Evolutionary conservation across 2,329 filamentous ascomycete species (phyloP).

Genomic region (Fusarium mangiferae): DNA sequence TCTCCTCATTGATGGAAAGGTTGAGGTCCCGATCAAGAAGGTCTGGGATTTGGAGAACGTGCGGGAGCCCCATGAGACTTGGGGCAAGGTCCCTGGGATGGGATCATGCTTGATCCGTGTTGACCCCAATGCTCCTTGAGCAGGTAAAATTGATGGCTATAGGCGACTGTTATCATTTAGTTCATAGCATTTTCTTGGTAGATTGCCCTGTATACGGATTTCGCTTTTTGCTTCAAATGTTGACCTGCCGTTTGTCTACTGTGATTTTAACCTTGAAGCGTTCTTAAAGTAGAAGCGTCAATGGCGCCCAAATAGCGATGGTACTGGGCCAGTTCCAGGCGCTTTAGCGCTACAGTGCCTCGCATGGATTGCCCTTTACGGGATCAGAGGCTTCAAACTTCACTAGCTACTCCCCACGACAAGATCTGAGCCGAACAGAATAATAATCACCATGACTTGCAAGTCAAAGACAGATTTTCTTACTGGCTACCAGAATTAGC

Average conservation of each 20-base stretch:
- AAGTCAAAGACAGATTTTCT: not conserved
- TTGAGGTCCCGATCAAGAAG: constrained; percentile 52
- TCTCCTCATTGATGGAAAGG: constrained; percentile 46
- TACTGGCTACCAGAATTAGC: not conserved
- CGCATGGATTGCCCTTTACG: not conserved
- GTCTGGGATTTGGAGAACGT: constrained; percentile 55
- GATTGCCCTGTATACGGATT: not conserved
- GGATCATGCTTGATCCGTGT: constrained; percentile 51
- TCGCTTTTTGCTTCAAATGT: not conserved
- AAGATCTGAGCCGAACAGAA: not conserved
- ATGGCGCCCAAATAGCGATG: no score
- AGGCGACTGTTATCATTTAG: not conserved
- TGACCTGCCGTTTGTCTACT: not conserved
- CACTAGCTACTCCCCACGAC: not conserved
- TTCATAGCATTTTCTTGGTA: not conserved
- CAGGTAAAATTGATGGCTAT: not conserved
- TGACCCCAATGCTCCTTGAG: constrained; percentile 11
- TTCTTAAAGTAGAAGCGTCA: not conserved
- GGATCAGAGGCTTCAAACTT: not conserved
- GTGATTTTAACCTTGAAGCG: not conserved
- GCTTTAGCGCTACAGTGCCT: not conserved
- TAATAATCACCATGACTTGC: not conserved
- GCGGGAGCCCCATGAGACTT: constrained; percentile 50
- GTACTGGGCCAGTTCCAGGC: not conserved
- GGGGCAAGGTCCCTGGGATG: constrained; percentile 49